Conservation (phyloP, 495 filamentous ascomycete genomes). For the Aspergillus ellipticus region DNA sequence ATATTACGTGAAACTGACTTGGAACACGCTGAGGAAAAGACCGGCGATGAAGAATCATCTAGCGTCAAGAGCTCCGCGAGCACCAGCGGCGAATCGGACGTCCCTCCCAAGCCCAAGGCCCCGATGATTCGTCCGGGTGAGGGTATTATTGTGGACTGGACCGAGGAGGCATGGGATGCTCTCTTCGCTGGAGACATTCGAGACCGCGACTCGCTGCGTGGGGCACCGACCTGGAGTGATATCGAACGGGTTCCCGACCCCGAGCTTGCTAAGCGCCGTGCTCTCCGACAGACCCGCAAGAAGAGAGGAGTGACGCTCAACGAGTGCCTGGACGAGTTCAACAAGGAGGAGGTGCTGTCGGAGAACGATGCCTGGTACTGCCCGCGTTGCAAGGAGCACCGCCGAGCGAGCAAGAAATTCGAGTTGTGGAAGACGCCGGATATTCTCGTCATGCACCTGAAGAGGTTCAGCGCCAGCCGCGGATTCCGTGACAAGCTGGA, state of each 20-base stretch:
- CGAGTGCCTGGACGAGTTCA: slow-evolving; percentile 90
- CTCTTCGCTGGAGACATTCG: slow-evolving; percentile 59
- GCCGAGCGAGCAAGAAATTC: slow-evolving; percentile 89
- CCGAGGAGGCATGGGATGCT: slow-evolving; percentile 55
- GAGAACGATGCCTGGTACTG: slow-evolving; percentile 97
- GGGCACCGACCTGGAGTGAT: slow-evolving; percentile 48
- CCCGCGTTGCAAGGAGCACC: slow-evolving; percentile 88
- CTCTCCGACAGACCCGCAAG: slow-evolving; percentile 55
- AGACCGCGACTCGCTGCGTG: slow-evolving; percentile 46
- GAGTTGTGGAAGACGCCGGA: slow-evolving; percentile 96
- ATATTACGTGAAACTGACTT: background rate
- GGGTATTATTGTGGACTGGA: slow-evolving; percentile 83
- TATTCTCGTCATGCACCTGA: slow-evolving; percentile 90
- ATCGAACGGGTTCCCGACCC: slow-evolving; percentile 58
- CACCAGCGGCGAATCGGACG: slow-evolving; percentile 27
- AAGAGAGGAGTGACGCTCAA: slow-evolving; percentile 78
- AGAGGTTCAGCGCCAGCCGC: slow-evolving; percentile 79
- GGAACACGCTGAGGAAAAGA: background rate
- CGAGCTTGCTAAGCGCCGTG: slow-evolving; percentile 58
- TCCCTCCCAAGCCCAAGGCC: slow-evolving; percentile 15
- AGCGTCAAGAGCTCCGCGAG: slow-evolving; percentile 12
- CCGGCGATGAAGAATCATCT: slow-evolving; percentile 10
- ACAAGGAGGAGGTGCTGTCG: slow-evolving; percentile 83
- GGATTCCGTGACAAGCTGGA: slow-evolving; percentile 84
- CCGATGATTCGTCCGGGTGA: slow-evolving; percentile 69